Conservation (phyloP, 2,329 filamentous ascomycete genomes). For the Scolecobasidium constrictum region DNA sequence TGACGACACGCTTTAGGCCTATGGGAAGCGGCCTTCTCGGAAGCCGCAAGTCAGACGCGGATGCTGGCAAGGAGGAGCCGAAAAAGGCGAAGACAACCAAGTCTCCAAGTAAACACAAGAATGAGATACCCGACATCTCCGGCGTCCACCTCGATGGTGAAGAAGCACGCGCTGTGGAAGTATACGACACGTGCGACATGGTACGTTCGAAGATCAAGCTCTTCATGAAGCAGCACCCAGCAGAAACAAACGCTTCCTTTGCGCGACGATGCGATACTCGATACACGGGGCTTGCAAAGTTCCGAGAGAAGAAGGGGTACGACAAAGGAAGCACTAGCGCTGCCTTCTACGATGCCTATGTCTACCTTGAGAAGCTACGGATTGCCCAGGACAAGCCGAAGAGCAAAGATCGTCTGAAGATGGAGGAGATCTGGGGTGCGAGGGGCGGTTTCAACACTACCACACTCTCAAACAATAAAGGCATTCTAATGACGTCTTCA, state of each 20-base stretch:
- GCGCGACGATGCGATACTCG: neutral
- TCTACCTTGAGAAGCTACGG: constrained; percentile 49
- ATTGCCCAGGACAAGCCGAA: constrained; percentile 42
- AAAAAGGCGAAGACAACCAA: neutral
- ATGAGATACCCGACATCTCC: constrained; percentile 25
- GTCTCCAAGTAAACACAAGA: neutral
- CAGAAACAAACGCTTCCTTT: neutral
- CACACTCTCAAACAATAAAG: neutral
- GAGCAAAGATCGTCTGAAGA: constrained; percentile 38
- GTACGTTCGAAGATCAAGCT: constrained; percentile 37
- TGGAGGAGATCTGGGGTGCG: constrained; percentile 31
- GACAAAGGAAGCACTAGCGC: constrained; percentile 36
- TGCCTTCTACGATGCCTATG: constrained; percentile 44
- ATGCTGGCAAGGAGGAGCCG: neutral
- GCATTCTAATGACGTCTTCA: neutral
- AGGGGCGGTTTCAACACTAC: neutral
- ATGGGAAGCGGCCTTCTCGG: too few relatives aligned
- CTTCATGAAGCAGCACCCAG: constrained; percentile 1
- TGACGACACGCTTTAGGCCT: too few relatives aligned
- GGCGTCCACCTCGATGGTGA: constrained; percentile 32
- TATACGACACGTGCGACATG: constrained; percentile 42
- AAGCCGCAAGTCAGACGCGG: constrained; percentile 1
- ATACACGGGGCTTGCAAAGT: constrained; percentile 17
- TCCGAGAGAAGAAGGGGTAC: constrained; percentile 39
- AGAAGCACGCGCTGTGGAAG: constrained; percentile 26